Percentiles rank a stretch among this genome's conserved stretches.
These are phyloP conservation scores for Arachis hypogaea DNA, from an alignment of 306 rosid species.

Conservation along the genomic window DNA sequence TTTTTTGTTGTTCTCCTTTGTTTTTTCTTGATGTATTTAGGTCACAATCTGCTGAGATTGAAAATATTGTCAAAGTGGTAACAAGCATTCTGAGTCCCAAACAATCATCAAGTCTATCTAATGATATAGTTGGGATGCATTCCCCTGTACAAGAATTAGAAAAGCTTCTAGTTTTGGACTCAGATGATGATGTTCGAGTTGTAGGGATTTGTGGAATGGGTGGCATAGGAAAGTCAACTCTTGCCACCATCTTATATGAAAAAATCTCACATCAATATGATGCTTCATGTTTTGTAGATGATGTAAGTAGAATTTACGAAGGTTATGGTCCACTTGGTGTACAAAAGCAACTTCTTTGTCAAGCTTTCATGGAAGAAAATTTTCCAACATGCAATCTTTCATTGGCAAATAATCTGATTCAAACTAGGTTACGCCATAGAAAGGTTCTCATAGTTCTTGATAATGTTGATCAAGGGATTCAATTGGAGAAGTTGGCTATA, in stretches of 20 bases:
- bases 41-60: neutral
- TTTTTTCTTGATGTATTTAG: neutral
- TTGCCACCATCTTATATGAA: conserved; percentile 1
- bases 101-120: neutral
- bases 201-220: too few species aligned
- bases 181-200: neutral
- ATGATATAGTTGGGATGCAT: conserved; percentile 21
- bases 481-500: conserved; percentile 4
- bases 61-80: neutral
- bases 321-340: conserved; percentile 5
- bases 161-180: neutral
- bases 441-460: conserved; percentile 24
- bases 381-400: neutral
- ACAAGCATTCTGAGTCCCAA: neutral
- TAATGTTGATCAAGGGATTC: conserved; percentile 17
- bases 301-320: conserved; percentile 2
- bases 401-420: neutral
- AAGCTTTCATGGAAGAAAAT: conserved; percentile 12
- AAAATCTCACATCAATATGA: conserved; percentile 21
- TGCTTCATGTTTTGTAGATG: neutral
- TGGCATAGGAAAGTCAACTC: neutral
- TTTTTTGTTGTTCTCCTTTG: neutral
- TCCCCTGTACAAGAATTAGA: neutral
- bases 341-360: conserved; percentile 28
- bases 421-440: neutral